A percentile compares a stretch with the other conserved stretches of the same genome.
phyloP scores from a whole-genome alignment of 179 eudicot species.

The Silene vulgaris region DNA sequence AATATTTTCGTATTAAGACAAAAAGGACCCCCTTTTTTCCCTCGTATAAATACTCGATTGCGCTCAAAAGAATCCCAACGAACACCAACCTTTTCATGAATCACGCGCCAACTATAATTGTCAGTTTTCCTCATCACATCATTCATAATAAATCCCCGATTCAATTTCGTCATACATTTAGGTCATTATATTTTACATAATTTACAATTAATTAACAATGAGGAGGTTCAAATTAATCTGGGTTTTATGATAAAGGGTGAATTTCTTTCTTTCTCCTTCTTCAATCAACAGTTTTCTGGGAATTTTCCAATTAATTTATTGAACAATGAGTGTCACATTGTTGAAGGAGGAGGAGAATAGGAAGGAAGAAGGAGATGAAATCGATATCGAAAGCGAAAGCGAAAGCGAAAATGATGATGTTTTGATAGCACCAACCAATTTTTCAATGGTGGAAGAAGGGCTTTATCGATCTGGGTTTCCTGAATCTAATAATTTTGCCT shows the following conservation, averaged over 20 bases:
- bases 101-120: too few relatives aligned
- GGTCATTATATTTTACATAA: neutral
- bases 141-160: constrained; percentile 7
- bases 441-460: constrained; percentile 66
- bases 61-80: too few relatives aligned
- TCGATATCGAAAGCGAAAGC: constrained; percentile 19
- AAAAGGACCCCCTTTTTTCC: too few relatives aligned
- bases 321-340: constrained; percentile 29
- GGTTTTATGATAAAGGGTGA: constrained; percentile 22
- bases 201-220: neutral
- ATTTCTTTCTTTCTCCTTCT: neutral
- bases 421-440: constrained; percentile 50
- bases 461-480: constrained; percentile 79
- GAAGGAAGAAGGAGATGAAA: constrained; percentile 9
- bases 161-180: neutral
- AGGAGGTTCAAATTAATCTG: neutral
- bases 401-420: constrained; percentile 23
- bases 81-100: too few relatives aligned
- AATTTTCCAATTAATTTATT: neutral
- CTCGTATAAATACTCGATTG: too few relatives aligned
- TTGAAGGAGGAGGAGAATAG: constrained; percentile 11
- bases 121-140: too few relatives aligned
- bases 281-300: neutral
- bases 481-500: constrained; percentile 42
- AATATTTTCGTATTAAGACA: too few relatives aligned